phyloP scores from a whole-genome alignment of 2,329 filamentous ascomycete genomes.

The Diaporthe capsici region DNA sequence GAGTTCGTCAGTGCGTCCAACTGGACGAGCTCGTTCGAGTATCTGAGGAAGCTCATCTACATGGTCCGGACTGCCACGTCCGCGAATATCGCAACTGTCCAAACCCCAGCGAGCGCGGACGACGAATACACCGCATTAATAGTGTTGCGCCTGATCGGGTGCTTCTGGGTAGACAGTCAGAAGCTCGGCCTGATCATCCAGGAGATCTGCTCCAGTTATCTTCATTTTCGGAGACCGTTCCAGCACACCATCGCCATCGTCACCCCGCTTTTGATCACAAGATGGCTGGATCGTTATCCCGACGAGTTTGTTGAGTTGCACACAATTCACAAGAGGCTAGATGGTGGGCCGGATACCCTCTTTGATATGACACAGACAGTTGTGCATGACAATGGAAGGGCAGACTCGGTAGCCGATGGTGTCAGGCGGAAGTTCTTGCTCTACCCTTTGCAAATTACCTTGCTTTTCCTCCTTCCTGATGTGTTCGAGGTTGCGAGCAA shows the following conservation, averaged over 20 bases:
- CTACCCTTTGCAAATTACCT: slow-evolving; percentile 73
- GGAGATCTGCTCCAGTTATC: slow-evolving; percentile 76
- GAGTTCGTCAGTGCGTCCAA: slow-evolving; percentile 77
- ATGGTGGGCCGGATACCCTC: slow-evolving; percentile 75
- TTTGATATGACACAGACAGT: slow-evolving; percentile 78
- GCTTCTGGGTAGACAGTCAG: slow-evolving; percentile 74
- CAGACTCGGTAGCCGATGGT: slow-evolving; percentile 61
- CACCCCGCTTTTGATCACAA: slow-evolving; percentile 72
- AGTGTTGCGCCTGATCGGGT: slow-evolving; percentile 71
- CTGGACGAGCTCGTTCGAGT: slow-evolving; percentile 73
- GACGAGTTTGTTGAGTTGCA: slow-evolving; percentile 76
- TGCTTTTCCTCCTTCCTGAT: slow-evolving; percentile 76
- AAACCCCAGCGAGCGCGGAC: slow-evolving; percentile 57
- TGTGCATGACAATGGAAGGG: slow-evolving; percentile 39
- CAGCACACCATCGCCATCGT: slow-evolving; percentile 75
- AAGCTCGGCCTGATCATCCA: slow-evolving; percentile 75
- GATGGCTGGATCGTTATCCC: slow-evolving; percentile 77
- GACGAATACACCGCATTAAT: slow-evolving; percentile 68
- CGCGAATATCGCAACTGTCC: slow-evolving; percentile 55
- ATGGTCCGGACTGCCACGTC: slow-evolving; percentile 61
- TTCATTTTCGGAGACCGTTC: slow-evolving; percentile 74
- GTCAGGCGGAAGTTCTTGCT: slow-evolving; percentile 68
- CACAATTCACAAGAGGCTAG: slow-evolving; percentile 71
- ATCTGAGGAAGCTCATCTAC: slow-evolving; percentile 67
- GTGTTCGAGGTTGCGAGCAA: slow-evolving; percentile 80